Evolutionary conservation across 768 basidiomycete species (phyloP).

Genomic region (Russula dissimulans): DNA sequence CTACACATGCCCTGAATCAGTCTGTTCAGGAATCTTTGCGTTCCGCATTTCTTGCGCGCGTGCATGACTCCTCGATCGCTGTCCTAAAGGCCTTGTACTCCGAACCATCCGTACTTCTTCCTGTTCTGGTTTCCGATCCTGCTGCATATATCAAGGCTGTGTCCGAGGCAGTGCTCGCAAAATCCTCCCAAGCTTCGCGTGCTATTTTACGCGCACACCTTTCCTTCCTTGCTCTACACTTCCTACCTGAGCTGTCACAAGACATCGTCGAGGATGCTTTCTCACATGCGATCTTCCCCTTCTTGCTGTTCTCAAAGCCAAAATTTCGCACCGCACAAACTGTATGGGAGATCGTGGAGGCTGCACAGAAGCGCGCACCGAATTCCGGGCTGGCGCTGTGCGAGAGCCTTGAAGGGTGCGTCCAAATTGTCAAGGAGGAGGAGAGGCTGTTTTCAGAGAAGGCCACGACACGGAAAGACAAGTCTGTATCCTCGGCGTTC

Average conservation of each 20-base stretch:
- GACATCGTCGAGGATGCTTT: slow-evolving; percentile 27
- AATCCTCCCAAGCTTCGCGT: slow-evolving; percentile 28
- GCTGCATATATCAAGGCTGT: slow-evolving; percentile 40
- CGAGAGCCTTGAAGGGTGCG: slow-evolving; percentile 51
- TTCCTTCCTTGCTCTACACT: slow-evolving; percentile 43
- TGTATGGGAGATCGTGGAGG: slow-evolving; percentile 67
- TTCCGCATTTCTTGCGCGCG: slow-evolving; percentile 57
- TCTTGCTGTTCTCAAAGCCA: slow-evolving; percentile 64
- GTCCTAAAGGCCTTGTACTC: slow-evolving; percentile 67
- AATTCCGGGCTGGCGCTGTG: slow-evolving; percentile 22
- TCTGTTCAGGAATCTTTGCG: slow-evolving; percentile 41
- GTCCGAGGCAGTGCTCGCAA: slow-evolving; percentile 27
- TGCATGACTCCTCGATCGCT: slow-evolving; percentile 50
- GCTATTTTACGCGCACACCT: slow-evolving; percentile 51
- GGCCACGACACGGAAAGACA: slow-evolving; percentile 25
- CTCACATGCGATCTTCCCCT: slow-evolving; percentile 56
- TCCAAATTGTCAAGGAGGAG: slow-evolving; percentile 33
- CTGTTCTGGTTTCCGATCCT: slow-evolving; percentile 35
- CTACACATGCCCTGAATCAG: background rate
- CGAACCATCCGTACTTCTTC: slow-evolving; percentile 36
- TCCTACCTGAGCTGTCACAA: slow-evolving; percentile 28
- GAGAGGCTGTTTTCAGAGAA: slow-evolving; percentile 24
- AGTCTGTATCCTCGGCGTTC: slow-evolving; percentile 11
- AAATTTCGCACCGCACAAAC: slow-evolving; percentile 53
- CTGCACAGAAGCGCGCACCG: slow-evolving; percentile 21